Base-by-base conservation (phyloP, 2,329 filamentous ascomycete species). In the Geosmithia morbida region DNA sequence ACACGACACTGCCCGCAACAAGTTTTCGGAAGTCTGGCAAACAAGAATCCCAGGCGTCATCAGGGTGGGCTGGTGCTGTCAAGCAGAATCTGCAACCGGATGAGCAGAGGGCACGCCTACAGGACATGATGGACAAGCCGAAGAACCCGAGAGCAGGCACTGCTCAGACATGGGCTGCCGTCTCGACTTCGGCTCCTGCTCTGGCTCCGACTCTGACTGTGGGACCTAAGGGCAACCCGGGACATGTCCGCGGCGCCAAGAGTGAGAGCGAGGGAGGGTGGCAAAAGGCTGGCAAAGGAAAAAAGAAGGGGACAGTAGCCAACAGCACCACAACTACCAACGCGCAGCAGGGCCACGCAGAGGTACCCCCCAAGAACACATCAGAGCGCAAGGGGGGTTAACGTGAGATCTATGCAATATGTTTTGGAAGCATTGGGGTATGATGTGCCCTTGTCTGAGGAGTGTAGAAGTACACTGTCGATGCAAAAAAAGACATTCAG, bases 1-100 rank as follows among this genome's bases (percentile, higher is more conserved):
- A 76, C 6, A 72, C 75, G n/a, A 83, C 81, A 0, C 81, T 83
- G 2, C 86, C 84, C 2, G 83, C 84, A 1, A 83, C 72, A 2
- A 67, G 73, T 13, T 66, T 67, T 48, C 71, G 81, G 48, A 79
- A 72, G 44, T 65, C 71, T 37, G 33, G 33, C 33, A 37, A 37
- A 13, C 33, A 37, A 37, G 33, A 3, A 11, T 16, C 33, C 33
- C 33, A 11, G 43, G 33, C 41, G 42, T 45, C 45, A 42, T 18
- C 40, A 26, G 17, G 19, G 8, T 47, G 41, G 40, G 14, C 41
- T 16, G 41, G 46, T 14, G 40, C 46, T 8, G 26, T 44, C n/a
- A 20, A 11, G 42, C 49, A 47, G 50, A 51, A 47, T 39, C 26
- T 47, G 5, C 43, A 44, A 19, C 4, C 22, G 11, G 51, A 51